These are phyloP conservation scores for Pichia exigua DNA, from an alignment of 805 yeast genomes.

Conservation along the genomic window DNA sequence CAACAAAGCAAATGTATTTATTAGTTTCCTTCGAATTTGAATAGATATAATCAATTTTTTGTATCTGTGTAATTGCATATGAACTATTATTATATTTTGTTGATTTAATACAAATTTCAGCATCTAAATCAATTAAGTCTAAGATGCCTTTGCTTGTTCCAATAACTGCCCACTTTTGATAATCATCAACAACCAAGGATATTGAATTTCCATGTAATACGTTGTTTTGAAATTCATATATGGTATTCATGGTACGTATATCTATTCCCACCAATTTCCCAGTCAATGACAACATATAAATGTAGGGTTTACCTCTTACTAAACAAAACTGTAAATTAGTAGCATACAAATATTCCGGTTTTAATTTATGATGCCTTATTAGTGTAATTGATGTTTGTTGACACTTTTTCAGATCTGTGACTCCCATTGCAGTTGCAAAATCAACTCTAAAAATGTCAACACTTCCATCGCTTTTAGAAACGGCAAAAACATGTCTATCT, in stretches of 20 bases:
- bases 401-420: conserved; percentile 2
- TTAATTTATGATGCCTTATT: conserved; percentile 36
- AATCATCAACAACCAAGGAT: conserved; percentile 47
- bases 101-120: conserved; percentile 48
- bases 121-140: conserved; percentile 76
- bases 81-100: conserved; percentile 44
- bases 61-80: conserved; percentile 43
- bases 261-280: conserved; percentile 49
- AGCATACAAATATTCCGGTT: conserved; percentile 32
- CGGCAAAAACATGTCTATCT: conserved; percentile 51
- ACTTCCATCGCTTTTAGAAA: conserved; percentile 41
- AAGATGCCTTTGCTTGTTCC: conserved; percentile 74
- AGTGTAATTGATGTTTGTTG: conserved; percentile 17
- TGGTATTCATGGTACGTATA: conserved; percentile 44
- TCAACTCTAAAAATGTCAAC: conserved; percentile 36
- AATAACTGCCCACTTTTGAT: conserved; percentile 53
- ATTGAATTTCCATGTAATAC: conserved; percentile 59
- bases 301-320: conserved; percentile 31
- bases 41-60: conserved; percentile 34
- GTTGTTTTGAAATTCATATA: conserved; percentile 42
- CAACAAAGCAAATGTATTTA: conserved; percentile 48
- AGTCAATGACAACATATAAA: conserved; percentile 46
- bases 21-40: conserved; percentile 29
- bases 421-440: conserved; percentile 15
- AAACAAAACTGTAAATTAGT: conserved; percentile 36